phyloP scores from a whole-genome alignment of 2,329 filamentous ascomycete genomes.

The Monilinia laxa region DNA sequence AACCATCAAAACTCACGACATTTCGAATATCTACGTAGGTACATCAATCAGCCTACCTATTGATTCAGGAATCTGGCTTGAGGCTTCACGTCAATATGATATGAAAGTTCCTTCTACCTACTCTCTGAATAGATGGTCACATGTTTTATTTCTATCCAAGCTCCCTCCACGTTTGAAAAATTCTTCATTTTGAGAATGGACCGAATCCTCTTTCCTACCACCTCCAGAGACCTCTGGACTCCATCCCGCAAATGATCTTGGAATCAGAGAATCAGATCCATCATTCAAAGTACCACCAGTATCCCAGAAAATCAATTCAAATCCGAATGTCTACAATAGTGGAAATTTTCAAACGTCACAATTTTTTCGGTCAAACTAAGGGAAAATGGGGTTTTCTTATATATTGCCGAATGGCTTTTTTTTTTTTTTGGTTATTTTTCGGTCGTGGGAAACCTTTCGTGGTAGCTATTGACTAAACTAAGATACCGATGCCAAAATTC shows the following conservation, averaged over 20 bases:
- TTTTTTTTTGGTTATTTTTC: constrained; percentile 30
- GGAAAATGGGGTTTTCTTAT: background rate
- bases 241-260: no score
- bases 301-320: background rate
- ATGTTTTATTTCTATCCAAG: background rate
- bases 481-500: constrained; percentile 20
- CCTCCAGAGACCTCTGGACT: background rate
- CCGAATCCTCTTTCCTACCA: background rate
- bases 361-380: background rate
- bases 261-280: background rate
- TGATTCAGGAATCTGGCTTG: background rate
- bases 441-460: constrained; percentile 21
- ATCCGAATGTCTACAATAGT: background rate
- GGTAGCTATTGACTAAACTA: constrained; percentile 25
- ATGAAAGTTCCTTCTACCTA: no score
- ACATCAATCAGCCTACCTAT: background rate
- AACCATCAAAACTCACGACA: background rate
- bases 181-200: background rate
- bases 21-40: background rate
- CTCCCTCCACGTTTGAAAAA: background rate
- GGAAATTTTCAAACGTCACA: background rate
- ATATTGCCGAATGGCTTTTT: constrained; percentile 31
- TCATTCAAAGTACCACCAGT: background rate
- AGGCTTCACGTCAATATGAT: background rate
- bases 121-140: background rate